Conservation (phyloP, 1,139 yeast genomes). For the Pichiaceae sp. region DNA sequence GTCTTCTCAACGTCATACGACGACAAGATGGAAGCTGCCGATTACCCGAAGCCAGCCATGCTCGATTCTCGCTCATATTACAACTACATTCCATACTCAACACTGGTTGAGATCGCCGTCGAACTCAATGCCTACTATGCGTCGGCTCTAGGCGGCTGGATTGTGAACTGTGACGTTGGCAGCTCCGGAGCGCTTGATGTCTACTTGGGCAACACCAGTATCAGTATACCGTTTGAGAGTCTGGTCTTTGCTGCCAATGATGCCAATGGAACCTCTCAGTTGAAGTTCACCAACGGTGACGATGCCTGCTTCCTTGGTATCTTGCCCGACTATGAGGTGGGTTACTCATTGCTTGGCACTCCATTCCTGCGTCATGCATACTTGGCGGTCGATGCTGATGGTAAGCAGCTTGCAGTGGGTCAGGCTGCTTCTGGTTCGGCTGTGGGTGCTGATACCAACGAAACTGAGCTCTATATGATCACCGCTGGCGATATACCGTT, state of each 20-base stretch:
- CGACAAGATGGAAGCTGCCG: conserved; percentile 14
- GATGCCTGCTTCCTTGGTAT: conserved; percentile 55
- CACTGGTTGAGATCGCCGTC: conserved; percentile 58
- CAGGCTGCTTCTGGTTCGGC: conserved; percentile 24
- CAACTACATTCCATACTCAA: conserved; percentile 49
- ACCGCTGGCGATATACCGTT: conserved; percentile 40
- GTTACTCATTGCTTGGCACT: conserved; percentile 54
- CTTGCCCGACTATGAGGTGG: conserved; percentile 40
- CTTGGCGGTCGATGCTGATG: conserved; percentile 62
- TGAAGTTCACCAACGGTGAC: conserved; percentile 46
- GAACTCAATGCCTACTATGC: conserved; percentile 68
- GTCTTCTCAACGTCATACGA: conserved; percentile 25
- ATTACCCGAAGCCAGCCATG: conserved; percentile 42
- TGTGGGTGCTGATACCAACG: conserved; percentile 3
- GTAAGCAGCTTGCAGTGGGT: conserved; percentile 49
- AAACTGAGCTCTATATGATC: conserved; percentile 16
- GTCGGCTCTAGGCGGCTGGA: conserved; percentile 45
- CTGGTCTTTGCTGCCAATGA: conserved; percentile 36
- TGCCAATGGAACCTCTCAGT: conserved; percentile 20
- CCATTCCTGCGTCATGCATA: conserved; percentile 50
- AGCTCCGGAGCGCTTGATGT: conserved; percentile 50
- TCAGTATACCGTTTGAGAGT: conserved; percentile 46
- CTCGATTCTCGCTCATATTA: conserved; percentile 51
- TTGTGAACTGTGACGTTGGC: conserved; percentile 52
- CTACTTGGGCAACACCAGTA: conserved; percentile 41